phyloP scores from a whole-genome alignment of 2,329 filamentous ascomycete species.

The Colletotrichum sp. region DNA sequence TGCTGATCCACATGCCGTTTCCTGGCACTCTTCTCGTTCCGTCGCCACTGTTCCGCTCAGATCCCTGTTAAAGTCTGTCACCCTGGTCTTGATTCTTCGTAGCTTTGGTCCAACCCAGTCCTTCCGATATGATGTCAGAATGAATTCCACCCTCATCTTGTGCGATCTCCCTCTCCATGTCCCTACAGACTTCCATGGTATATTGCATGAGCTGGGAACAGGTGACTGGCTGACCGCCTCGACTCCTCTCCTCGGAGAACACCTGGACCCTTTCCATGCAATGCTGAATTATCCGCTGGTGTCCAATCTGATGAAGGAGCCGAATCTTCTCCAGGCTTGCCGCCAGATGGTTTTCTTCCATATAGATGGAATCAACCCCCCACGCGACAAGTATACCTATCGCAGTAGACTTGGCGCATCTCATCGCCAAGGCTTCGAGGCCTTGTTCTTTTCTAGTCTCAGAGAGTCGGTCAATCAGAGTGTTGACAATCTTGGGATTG shows the following conservation, averaged over 20 bases:
- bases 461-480: neutral
- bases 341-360: neutral
- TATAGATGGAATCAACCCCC: neutral
- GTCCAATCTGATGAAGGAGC: neutral
- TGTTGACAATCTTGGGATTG: neutral
- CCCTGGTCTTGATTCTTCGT: neutral
- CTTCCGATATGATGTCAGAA: neutral
- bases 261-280: neutral
- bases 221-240: neutral
- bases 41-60: neutral
- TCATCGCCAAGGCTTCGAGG: neutral
- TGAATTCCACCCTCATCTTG: neutral
- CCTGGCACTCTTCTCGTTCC: neutral
- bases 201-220: neutral
- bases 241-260: neutral
- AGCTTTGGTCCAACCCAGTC: neutral
- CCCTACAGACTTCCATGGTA: neutral
- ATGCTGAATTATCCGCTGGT: neutral
- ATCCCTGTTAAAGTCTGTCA: neutral
- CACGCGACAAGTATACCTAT: neutral
- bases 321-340: neutral
- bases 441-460: neutral
- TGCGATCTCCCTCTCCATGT: neutral
- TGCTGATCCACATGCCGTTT: neutral
- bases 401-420: neutral